These are phyloP conservation scores for Cercospora citrullina DNA, from an alignment of 2,329 filamentous ascomycete genomes.

Conservation along the genomic window DNA sequence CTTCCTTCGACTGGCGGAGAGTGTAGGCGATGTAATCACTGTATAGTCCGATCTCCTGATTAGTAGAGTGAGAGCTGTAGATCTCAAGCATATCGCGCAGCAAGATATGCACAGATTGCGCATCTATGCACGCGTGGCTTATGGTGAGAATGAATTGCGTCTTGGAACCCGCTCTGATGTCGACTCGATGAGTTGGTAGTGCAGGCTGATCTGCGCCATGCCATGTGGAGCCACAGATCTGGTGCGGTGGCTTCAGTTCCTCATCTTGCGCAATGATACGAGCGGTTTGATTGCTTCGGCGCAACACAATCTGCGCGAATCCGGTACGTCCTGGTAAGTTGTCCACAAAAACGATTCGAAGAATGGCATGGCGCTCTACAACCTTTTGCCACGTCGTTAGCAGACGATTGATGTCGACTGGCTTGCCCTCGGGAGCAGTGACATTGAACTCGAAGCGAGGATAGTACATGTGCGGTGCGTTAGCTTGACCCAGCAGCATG, in stretches of 20 bases:
- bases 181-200: neutral
- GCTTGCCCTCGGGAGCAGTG: neutral
- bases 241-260: neutral
- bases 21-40: neutral
- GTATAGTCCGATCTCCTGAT: neutral
- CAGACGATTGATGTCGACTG: neutral
- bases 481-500: neutral
- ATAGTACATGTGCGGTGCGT: neutral
- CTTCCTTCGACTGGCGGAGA: neutral
- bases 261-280: neutral
- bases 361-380: neutral
- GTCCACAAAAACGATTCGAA: neutral
- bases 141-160: neutral
- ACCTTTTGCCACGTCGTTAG: neutral
- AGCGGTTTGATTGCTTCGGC: neutral
- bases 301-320: neutral
- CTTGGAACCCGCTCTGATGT: neutral
- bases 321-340: neutral
- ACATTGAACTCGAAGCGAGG: neutral
- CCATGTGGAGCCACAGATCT: neutral
- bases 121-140: neutral
- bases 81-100: neutral
- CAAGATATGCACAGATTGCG: neutral
- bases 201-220: neutral
- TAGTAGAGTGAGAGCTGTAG: neutral